phyloP scores from a whole-genome alignment of 1,139 yeast genomes.

The Geotrichum australiense region DNA sequence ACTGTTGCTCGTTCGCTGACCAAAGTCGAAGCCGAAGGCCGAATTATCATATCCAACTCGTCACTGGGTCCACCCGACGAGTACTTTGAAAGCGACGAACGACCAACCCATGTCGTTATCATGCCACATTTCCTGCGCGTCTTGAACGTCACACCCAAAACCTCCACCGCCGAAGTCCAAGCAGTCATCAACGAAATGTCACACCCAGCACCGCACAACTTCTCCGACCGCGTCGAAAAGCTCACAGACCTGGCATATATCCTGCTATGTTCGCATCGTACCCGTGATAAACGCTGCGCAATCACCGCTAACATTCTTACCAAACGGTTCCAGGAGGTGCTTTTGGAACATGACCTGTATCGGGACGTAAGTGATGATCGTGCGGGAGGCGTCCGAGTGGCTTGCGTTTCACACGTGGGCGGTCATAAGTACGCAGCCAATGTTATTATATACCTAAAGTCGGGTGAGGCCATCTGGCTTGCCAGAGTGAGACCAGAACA shows the following conservation, averaged over 20 bases:
- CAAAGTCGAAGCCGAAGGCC: slow-evolving; percentile 22
- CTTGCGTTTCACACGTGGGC: slow-evolving; percentile 79
- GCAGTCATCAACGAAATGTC: slow-evolving; percentile 34
- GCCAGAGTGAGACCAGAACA: slow-evolving; percentile 79
- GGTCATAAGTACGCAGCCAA: slow-evolving; percentile 95
- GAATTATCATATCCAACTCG: slow-evolving; percentile 32
- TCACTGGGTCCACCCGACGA: slow-evolving; percentile 30
- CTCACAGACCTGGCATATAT: slow-evolving; percentile 49
- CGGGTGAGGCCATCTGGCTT: slow-evolving; percentile 80
- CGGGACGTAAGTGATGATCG: slow-evolving; percentile 71
- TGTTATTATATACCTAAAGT: slow-evolving; percentile 61
- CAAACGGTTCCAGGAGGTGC: slow-evolving; percentile 64
- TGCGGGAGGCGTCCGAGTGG: slow-evolving; percentile 65
- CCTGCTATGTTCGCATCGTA: slow-evolving; percentile 78
- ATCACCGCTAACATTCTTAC: slow-evolving; percentile 90
- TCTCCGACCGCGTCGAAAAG: slow-evolving; percentile 24
- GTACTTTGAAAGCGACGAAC: slow-evolving; percentile 23
- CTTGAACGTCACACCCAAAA: slow-evolving; percentile 41
- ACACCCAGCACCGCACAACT: slow-evolving; percentile 2
- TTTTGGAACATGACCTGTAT: slow-evolving; percentile 60
- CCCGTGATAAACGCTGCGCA: slow-evolving; percentile 92
- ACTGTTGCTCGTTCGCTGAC: slow-evolving; percentile 47
- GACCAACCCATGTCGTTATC: slow-evolving; percentile 41
- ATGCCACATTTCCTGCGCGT: slow-evolving; percentile 79
- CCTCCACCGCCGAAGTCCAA: slow-evolving; percentile 43